These are phyloP conservation scores for Coniochaeta sp. DNA, from an alignment of 2,329 filamentous ascomycete genomes.

Conservation along the genomic window DNA sequence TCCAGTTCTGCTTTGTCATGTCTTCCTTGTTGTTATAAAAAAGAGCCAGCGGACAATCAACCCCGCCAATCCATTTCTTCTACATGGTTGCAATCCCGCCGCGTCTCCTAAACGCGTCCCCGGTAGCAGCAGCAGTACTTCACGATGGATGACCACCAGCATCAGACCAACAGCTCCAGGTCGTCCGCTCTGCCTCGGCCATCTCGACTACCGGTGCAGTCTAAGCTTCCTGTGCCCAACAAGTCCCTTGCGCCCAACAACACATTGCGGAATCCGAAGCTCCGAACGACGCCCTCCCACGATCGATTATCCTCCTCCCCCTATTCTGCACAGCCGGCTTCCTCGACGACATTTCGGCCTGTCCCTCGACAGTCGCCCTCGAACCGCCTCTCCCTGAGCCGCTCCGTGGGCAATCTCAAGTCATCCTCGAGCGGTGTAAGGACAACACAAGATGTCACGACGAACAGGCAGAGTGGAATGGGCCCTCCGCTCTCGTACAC, in stretches of 20 bases:
- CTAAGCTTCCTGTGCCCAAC: constrained; percentile 3
- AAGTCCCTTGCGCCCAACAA: neutral
- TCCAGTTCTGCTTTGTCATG: too few species aligned
- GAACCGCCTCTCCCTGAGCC: neutral
- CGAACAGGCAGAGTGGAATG: neutral
- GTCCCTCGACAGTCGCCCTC: neutral
- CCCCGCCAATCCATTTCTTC: too few species aligned
- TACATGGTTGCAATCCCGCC: too few species aligned
- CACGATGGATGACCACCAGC: constrained; percentile 1
- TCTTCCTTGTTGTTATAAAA: too few species aligned
- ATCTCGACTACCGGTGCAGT: neutral
- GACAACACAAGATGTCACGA: neutral
- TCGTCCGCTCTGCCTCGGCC: constrained; percentile 1
- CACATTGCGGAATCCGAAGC: neutral
- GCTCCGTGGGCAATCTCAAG: constrained; percentile 1
- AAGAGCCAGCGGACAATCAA: too few species aligned
- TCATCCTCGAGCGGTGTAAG: neutral
- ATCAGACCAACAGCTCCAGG: neutral
- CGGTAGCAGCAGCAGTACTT: too few species aligned
- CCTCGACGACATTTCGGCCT: neutral
- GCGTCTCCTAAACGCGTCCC: too few species aligned
- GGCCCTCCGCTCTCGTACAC: neutral
- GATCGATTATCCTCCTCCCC: neutral
- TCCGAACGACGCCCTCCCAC: neutral
- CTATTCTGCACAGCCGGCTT: neutral